Percentiles rank a stretch among this genome's conserved stretches.
Evolutionary conservation across 2,329 filamentous ascomycete species (phyloP).

Genomic region (Nemania sp.): DNA sequence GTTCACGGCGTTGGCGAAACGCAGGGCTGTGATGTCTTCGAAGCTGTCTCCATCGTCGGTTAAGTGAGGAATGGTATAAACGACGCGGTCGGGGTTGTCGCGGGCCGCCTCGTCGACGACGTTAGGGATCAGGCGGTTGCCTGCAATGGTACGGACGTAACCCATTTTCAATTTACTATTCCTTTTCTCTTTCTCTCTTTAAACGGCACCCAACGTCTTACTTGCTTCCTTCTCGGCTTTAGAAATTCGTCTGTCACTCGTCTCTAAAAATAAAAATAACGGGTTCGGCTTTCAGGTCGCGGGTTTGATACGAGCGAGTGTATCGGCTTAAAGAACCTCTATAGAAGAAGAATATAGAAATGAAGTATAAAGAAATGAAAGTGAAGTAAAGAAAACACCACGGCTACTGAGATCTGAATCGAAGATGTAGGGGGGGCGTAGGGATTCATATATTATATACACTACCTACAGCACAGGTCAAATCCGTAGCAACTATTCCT

Average conservation of each 20-base stretch:
- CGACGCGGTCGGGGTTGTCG: constrained; percentile 40
- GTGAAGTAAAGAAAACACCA: constrained; percentile 38
- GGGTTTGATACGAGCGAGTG: constrained; percentile 31
- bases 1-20: constrained; percentile 44
- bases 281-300: neutral
- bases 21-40: constrained; percentile 42
- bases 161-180: constrained; percentile 30
- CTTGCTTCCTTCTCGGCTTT: constrained; percentile 12
- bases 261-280: constrained; percentile 1
- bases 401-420: constrained; percentile 30
- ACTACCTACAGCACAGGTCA: neutral
- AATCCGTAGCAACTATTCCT: neutral
- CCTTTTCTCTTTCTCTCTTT: constrained; percentile 6
- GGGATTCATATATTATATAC: constrained; percentile 35
- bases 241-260: constrained; percentile 5
- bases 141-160: constrained; percentile 32
- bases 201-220: neutral
- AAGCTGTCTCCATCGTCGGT: constrained; percentile 42
- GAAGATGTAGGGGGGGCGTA: constrained; percentile 22
- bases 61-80: constrained; percentile 44
- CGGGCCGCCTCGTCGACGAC: constrained; percentile 44
- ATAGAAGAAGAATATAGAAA: constrained; percentile 30
- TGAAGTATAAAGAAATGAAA: constrained; percentile 35
- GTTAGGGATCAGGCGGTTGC: constrained; percentile 43
- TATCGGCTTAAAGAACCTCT: constrained; percentile 24